phyloP scores from a whole-genome alignment of 768 basidiomycete species.

The Macrolepiota dolichaula region DNA sequence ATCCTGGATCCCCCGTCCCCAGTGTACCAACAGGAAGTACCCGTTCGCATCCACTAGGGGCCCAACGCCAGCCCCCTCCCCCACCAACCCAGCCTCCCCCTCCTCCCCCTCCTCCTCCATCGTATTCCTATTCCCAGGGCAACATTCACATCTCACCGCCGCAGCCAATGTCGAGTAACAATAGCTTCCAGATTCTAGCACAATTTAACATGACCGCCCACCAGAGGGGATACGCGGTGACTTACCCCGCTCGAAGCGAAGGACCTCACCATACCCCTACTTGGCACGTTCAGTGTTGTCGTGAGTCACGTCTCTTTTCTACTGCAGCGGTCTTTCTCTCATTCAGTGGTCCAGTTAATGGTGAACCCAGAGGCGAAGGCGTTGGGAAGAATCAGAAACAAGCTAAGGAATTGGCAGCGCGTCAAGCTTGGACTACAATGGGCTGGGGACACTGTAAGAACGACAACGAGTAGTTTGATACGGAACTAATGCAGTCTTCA shows the following conservation, averaged over 20 bases:
- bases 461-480: neutral
- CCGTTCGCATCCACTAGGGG: neutral
- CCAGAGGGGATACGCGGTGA: conserved; percentile 41
- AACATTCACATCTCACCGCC: conserved; percentile 19
- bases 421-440: conserved; percentile 48
- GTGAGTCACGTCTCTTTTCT: conserved; percentile 31
- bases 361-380: conserved; percentile 44
- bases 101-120: conserved; percentile 21
- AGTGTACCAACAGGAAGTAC: conserved; percentile 8
- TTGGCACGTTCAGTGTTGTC: conserved; percentile 52
- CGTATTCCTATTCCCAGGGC: neutral
- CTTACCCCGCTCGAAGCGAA: conserved; percentile 41
- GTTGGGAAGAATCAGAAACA: conserved; percentile 56
- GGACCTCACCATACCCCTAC: conserved; percentile 55
- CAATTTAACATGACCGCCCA: conserved; percentile 51
- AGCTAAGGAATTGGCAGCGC: conserved; percentile 71
- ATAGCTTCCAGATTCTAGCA: conserved; percentile 32
- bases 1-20: conserved; percentile 31
- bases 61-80: conserved; percentile 17
- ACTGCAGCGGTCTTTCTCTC: neutral
- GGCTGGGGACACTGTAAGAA: conserved; percentile 43
- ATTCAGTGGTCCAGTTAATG: conserved; percentile 41
- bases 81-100: conserved; percentile 12
- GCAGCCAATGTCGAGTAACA: conserved; percentile 15
- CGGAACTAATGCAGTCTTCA: neutral